These are phyloP conservation scores for Cryptosporidium andersoni DNA, from an alignment of 169 alveolate genomes.

Conservation along the genomic window DNA sequence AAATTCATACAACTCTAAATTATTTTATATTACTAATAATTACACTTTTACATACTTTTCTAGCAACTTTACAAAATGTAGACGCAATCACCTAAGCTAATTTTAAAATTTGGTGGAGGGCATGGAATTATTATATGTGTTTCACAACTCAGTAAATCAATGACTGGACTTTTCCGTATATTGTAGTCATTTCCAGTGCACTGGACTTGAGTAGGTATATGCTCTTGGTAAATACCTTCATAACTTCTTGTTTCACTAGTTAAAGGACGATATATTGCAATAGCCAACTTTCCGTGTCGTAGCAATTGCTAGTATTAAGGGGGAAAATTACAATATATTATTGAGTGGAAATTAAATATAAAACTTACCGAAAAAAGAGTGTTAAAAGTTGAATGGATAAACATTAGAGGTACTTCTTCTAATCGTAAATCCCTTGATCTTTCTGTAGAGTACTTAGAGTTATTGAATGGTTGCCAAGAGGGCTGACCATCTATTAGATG, in stretches of 20 bases:
- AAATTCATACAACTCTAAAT: not conserved
- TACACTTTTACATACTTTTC: not conserved
- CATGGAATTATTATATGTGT: constrained; percentile 28
- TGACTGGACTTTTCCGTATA: constrained; percentile 1
- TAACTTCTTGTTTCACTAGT: not conserved
- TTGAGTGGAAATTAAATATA: not conserved
- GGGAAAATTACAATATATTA: not conserved
- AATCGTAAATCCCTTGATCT: constrained; percentile 4
- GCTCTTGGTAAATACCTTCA: not conserved
- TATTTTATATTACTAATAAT: not conserved
- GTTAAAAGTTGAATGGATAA: constrained; percentile 33
- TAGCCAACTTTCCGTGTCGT: constrained; percentile 15
- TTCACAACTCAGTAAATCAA: constrained; percentile 14
- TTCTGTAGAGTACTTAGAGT: constrained; percentile 1
- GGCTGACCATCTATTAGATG: constrained; percentile 17
- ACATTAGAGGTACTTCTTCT: constrained; percentile 33
- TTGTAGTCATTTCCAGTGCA: not conserved
- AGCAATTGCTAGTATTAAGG: not conserved
- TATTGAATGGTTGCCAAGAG: constrained; percentile 6
- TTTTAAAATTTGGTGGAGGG: constrained; percentile 42
- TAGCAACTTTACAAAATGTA: not conserved
- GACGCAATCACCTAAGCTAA: constrained; percentile 12
- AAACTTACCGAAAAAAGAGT: constrained; percentile 30
- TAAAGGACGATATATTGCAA: constrained; percentile 21
- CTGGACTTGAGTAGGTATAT: not conserved